Conservation (phyloP, 768 basidiomycete genomes). For the Clavaria fumosa region DNA sequence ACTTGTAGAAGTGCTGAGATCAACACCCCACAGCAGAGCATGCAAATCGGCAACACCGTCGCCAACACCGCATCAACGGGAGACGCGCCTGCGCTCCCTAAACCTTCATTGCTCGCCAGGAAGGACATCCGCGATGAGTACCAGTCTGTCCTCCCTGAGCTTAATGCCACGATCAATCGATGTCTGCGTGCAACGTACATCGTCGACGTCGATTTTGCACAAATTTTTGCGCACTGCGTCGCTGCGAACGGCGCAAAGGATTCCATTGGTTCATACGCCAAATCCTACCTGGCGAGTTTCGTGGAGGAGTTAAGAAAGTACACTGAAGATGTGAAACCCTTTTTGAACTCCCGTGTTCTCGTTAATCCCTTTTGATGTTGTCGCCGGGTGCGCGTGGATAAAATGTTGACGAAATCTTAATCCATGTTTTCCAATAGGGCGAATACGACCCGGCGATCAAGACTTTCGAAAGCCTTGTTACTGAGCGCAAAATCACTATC, state of each 20-base stretch:
- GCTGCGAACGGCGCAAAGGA: background rate
- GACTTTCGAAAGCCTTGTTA: background rate
- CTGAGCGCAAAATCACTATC: background rate
- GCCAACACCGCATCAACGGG: no score
- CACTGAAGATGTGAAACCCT: background rate
- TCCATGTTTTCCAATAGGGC: background rate
- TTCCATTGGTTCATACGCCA: background rate
- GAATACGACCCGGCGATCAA: background rate
- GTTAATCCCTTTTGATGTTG: no score
- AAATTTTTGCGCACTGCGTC: background rate
- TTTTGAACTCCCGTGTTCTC: no score
- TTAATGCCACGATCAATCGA: background rate
- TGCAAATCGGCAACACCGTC: no score
- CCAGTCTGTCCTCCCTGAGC: background rate
- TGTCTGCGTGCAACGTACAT: background rate
- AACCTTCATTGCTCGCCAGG: background rate
- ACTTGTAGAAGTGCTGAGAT: no score
- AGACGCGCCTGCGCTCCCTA: background rate
- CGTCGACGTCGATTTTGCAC: background rate
- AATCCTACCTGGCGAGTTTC: background rate
- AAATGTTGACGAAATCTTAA: background rate
- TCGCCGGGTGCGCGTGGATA: background rate
- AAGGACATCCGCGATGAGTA: background rate
- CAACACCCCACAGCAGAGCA: no score
- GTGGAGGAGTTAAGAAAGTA: background rate